These are phyloP conservation scores for Tylopilus microsporus DNA, from an alignment of 1,284 basidiomycete species.

Conservation along the genomic window DNA sequence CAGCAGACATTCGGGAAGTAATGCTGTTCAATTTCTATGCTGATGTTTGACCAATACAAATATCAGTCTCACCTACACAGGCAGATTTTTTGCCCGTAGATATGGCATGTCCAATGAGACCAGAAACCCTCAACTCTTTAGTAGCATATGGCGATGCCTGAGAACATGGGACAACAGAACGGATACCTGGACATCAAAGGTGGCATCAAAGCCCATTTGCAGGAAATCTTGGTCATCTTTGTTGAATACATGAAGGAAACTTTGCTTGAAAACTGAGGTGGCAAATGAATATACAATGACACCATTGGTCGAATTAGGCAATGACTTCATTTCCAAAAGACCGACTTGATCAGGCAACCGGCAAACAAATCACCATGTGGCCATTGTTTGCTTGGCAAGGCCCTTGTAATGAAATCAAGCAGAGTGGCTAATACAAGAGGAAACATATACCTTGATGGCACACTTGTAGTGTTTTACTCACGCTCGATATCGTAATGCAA, in stretches of 20 bases:
- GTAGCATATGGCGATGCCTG: slow-evolving; percentile 65
- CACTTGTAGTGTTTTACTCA: slow-evolving; percentile 99
- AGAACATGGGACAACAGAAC: background rate
- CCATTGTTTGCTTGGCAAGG: slow-evolving; percentile 93
- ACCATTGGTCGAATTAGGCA: slow-evolving; percentile 94
- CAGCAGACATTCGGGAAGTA: slow-evolving; percentile 84
- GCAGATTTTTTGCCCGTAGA: slow-evolving; percentile 95
- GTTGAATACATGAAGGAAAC: slow-evolving; percentile 88
- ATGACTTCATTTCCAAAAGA: slow-evolving; percentile 93
- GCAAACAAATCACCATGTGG: slow-evolving; percentile 92
- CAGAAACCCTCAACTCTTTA: slow-evolving; percentile 98
- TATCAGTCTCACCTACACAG: slow-evolving; percentile 98
- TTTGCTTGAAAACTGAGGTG: slow-evolving; percentile 98
- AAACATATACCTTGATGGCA: slow-evolving; percentile 73
- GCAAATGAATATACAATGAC: slow-evolving; percentile 96
- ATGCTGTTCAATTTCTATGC: slow-evolving; percentile 97
- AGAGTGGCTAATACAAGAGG: background rate
- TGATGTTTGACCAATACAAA: slow-evolving; percentile 98
- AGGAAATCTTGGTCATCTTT: slow-evolving; percentile 93
- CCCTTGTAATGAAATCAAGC: slow-evolving; percentile 64
- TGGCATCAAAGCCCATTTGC: slow-evolving; percentile 99
- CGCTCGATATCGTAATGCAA: slow-evolving; percentile 99
- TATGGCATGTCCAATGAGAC: slow-evolving; percentile 95
- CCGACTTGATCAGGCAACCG: slow-evolving; percentile 99
- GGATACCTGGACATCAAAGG: slow-evolving; percentile 90